phyloP scores from a whole-genome alignment of 148 eudicot species.

The Oxyria digyna region DNA sequence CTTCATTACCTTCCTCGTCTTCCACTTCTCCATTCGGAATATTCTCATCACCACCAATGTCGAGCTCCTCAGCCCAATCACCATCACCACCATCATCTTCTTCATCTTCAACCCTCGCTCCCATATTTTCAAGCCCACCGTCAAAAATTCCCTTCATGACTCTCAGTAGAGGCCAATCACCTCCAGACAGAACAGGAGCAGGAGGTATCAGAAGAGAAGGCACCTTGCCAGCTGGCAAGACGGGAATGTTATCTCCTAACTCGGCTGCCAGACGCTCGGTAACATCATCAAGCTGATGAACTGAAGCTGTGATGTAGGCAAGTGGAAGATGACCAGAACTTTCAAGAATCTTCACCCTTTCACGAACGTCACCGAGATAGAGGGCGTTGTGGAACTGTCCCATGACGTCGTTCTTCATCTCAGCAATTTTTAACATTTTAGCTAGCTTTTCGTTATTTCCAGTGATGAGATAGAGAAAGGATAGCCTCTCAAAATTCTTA shows the following conservation, averaged over 20 bases:
- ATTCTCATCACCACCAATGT: slow-evolving; percentile 25
- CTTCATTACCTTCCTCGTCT: slow-evolving; percentile 31
- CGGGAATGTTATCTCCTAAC: slow-evolving; percentile 51
- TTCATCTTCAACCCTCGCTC: slow-evolving; percentile 30
- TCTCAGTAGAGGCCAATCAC: slow-evolving; percentile 64
- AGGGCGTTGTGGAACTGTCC: slow-evolving; percentile 78
- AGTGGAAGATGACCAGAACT: slow-evolving; percentile 61
- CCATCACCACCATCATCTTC: slow-evolving; percentile 47
- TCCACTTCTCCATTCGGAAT: neutral
- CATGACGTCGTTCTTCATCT: slow-evolving; percentile 67
- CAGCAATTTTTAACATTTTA: slow-evolving; percentile 78
- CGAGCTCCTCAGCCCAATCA: slow-evolving; percentile 60
- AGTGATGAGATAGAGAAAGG: slow-evolving; percentile 61
- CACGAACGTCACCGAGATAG: slow-evolving; percentile 57
- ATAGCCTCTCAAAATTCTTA: slow-evolving; percentile 65
- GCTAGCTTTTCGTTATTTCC: slow-evolving; percentile 52
- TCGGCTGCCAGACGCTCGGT: slow-evolving; percentile 44
- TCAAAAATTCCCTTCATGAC: slow-evolving; percentile 58
- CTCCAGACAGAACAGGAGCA: slow-evolving; percentile 35
- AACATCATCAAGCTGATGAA: slow-evolving; percentile 50
- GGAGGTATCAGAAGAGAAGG: slow-evolving; percentile 64
- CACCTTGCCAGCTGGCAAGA: slow-evolving; percentile 34
- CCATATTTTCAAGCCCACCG: slow-evolving; percentile 35
- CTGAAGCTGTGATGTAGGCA: slow-evolving; percentile 62
- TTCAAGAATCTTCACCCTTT: slow-evolving; percentile 65